Base-by-base conservation (phyloP, 108 stramenopile species). In the Aureococcus anophagefferens region DNA sequence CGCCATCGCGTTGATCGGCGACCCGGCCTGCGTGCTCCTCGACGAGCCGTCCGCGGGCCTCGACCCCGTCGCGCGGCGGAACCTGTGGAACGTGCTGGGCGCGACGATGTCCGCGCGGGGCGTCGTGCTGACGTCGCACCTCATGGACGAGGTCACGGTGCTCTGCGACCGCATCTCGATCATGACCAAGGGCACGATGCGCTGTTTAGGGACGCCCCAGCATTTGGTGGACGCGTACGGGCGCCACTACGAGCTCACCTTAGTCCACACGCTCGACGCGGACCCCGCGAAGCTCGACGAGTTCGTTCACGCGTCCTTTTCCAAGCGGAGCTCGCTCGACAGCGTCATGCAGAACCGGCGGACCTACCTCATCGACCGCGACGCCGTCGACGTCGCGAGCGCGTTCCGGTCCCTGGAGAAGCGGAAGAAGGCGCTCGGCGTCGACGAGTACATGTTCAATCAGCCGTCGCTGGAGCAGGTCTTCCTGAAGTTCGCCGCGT, bases 221-320 rank as follows among this genome's bases (percentile, higher is more conserved):
- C 85, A 83, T n/a, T 72, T 87, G 16, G 85, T 85, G 76, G 72
- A 72, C 31, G 64, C 63, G 67, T 86, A 77, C 64, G 85, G 79
- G 0, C 77, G 85, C 18, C 84, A 85, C 11, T 87, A 87, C 76
- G 84, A 77, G 31, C 78, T 87, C n/a, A n/a, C n/a, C n/a, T n/a
- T n/a, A n/a, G n/a, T n/a, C n/a, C n/a, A n/a, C n/a, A n/a, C n/a
- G n/a, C n/a, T n/a, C n/a, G n/a, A n/a, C n/a, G n/a, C n/a, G n/a
- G n/a, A n/a, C n/a, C n/a, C n/a, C n/a, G n/a, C n/a, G n/a, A n/a
- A n/a, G n/a, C n/a, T n/a, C n/a, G n/a, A n/a, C n/a, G n/a, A n/a
- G n/a, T n/a, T n/a, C n/a, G n/a, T n/a, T n/a, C n/a, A n/a, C n/a
- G n/a, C n/a, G n/a, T n/a, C n/a, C n/a, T n/a, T n/a, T n/a, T n/a